Evolutionary conservation across 2,329 filamentous ascomycete species (phyloP).

Genomic region (Pseudodiploospora longispora): DNA sequence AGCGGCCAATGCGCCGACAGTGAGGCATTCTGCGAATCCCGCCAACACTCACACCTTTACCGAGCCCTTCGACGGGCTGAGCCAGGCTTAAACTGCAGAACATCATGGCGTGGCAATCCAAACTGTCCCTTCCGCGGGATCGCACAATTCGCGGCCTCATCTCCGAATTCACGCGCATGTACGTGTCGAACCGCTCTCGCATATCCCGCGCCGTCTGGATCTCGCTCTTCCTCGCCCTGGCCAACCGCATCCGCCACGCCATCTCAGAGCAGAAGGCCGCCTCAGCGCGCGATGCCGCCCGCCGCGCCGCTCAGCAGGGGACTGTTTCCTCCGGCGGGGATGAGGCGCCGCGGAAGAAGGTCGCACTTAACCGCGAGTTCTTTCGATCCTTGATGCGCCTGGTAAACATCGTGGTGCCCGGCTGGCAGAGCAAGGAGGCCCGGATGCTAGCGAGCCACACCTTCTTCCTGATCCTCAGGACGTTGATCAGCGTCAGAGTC

Average conservation of each 20-base stretch:
- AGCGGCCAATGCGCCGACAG: no score
- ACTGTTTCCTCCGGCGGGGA: slow-evolving; percentile 35
- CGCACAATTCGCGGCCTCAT: slow-evolving; percentile 58
- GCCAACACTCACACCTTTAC: no score
- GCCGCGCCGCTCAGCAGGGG: slow-evolving; percentile 38
- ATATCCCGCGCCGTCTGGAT: slow-evolving; percentile 82
- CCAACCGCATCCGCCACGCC: slow-evolving; percentile 83
- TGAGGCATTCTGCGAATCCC: no score
- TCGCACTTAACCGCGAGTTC: slow-evolving; percentile 84
- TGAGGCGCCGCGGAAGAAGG: slow-evolving; percentile 58
- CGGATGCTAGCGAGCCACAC: slow-evolving; percentile 82
- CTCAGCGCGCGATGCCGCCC: slow-evolving; percentile 57
- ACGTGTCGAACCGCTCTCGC: slow-evolving; percentile 69
- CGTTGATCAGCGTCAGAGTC: slow-evolving; percentile 89
- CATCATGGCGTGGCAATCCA: slow-evolving; percentile 68
- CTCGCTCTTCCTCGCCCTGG: slow-evolving; percentile 68
- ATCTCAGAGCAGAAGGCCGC: slow-evolving; percentile 89
- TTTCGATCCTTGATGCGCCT: slow-evolving; percentile 68
- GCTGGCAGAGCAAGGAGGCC: slow-evolving; percentile 82
- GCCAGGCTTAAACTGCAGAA: slow-evolving; percentile 1
- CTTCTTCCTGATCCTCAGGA: slow-evolving; percentile 83
- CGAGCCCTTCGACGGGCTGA: neutral
- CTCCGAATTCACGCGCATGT: slow-evolving; percentile 60
- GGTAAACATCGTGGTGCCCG: slow-evolving; percentile 80
- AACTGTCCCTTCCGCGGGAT: slow-evolving; percentile 53